Evolutionary conservation across 768 basidiomycete genomes (phyloP).

Genomic region (Pisolithus tinctorius): DNA sequence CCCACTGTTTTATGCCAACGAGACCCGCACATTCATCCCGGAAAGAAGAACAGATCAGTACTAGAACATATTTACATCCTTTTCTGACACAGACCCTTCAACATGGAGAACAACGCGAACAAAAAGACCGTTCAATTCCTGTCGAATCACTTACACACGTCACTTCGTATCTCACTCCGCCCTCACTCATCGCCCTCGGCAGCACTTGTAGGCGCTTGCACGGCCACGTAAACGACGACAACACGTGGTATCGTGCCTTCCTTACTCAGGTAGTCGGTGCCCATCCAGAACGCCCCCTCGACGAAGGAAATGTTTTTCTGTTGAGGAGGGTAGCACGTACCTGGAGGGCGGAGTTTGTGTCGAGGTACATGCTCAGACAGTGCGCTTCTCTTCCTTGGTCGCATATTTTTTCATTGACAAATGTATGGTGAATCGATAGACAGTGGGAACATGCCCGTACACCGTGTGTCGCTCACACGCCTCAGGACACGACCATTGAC

Average conservation of each 20-base stretch:
- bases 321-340: constrained; percentile 50
- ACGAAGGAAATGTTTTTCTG: constrained; percentile 38
- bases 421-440: constrained; percentile 31
- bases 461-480: constrained; percentile 54
- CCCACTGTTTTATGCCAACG: constrained; percentile 60
- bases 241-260: constrained; percentile 76
- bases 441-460: constrained; percentile 65
- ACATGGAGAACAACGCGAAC: constrained; percentile 42
- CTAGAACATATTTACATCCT: constrained; percentile 18
- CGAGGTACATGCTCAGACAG: constrained; percentile 49
- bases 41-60: constrained; percentile 32
- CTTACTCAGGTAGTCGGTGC: constrained; percentile 60
- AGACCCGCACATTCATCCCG: constrained; percentile 37
- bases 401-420: not conserved
- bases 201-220: constrained; percentile 45
- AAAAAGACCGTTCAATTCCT: constrained; percentile 29
- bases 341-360: constrained; percentile 69
- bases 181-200: constrained; percentile 51
- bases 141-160: constrained; percentile 70
- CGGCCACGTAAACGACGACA: constrained; percentile 68
- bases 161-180: constrained; percentile 65
- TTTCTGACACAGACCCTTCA: constrained; percentile 22
- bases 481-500: constrained; percentile 52
- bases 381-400: constrained; percentile 23
- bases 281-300: constrained; percentile 53